Evolutionary conservation across 2,329 filamentous ascomycete genomes (phyloP).

Genomic region (Trichoderma afroharzianum): DNA sequence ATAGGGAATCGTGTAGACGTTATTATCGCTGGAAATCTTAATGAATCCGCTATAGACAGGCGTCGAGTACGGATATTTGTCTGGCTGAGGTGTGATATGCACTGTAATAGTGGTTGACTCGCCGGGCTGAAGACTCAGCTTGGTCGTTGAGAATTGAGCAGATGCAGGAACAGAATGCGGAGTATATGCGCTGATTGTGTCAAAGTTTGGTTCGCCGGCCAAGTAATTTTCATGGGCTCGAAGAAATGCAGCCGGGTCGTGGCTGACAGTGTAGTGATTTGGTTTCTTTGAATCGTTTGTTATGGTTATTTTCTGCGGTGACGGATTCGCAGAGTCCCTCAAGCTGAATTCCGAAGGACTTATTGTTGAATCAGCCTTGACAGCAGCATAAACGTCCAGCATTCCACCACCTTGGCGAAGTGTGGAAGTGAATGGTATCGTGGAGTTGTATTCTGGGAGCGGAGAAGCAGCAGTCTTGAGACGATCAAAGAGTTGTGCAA

Average conservation of each 20-base stretch:
- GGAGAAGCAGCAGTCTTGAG: not conserved
- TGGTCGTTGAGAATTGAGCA: not conserved
- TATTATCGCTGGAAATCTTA: not conserved
- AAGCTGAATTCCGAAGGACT: not conserved
- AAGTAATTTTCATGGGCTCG: not conserved
- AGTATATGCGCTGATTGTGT: not conserved
- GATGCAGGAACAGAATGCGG: not conserved
- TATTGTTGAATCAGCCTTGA: not conserved
- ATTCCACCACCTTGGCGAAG: slow-evolving; percentile 3
- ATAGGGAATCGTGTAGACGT: not conserved
- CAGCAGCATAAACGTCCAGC: not conserved
- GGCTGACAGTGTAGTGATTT: not conserved
- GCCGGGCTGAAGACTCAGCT: not conserved
- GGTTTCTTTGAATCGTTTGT: not conserved
- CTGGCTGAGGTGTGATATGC: not conserved
- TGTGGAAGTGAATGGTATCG: not conserved
- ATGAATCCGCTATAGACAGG: not conserved
- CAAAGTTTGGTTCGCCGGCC: not conserved
- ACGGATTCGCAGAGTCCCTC: not conserved
- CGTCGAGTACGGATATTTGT: not conserved
- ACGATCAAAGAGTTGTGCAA: not conserved
- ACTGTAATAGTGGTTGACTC: not conserved
- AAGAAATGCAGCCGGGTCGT: not conserved
- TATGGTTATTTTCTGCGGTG: slow-evolving; percentile 1
- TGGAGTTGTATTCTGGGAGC: not conserved